Conservation (phyloP, 225 moss, liverwort and hornwort genomes). For the Physcomitrellopsis africana region DNA sequence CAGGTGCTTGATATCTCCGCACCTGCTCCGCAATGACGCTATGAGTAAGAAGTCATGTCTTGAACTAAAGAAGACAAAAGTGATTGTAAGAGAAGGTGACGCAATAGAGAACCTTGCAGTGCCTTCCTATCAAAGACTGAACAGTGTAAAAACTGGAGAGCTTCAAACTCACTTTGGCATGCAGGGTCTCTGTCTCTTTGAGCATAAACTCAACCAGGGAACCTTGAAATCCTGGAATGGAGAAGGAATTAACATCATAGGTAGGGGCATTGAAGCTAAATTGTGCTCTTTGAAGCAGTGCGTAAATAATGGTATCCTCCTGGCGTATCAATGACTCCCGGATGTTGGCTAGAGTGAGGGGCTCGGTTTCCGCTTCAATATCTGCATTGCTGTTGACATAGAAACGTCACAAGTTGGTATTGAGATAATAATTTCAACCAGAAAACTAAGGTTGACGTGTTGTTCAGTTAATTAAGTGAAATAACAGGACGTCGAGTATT, state of each 20-base stretch:
- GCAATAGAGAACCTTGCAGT: background rate
- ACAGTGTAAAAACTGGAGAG: background rate
- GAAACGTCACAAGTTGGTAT: conserved; percentile 23
- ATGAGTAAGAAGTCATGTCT: conserved; percentile 26
- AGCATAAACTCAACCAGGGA: conserved; percentile 81
- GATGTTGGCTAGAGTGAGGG: conserved; percentile 67
- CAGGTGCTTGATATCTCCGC: too few species aligned
- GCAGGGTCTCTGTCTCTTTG: conserved; percentile 76
- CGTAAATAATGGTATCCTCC: conserved; percentile 93
- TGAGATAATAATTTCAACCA: background rate
- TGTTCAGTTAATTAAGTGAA: too few species aligned
- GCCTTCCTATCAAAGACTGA: background rate
- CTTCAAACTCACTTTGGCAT: conserved; percentile 71
- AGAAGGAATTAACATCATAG: conserved; percentile 65
- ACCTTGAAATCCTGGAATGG: conserved; percentile 62
- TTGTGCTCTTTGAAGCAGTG: conserved; percentile 79
- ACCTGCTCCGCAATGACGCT: conserved; percentile 26
- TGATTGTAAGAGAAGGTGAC: background rate
- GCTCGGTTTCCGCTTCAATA: conserved; percentile 42
- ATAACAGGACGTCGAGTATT: too few species aligned
- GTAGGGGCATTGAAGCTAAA: conserved; percentile 77
- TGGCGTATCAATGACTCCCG: conserved; percentile 89
- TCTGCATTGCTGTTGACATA: conserved; percentile 37
- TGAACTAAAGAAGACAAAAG: background rate
- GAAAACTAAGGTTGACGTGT: too few species aligned